Conservation (phyloP, 73 alveolate species). For the Paramecium caudatum region DNA sequence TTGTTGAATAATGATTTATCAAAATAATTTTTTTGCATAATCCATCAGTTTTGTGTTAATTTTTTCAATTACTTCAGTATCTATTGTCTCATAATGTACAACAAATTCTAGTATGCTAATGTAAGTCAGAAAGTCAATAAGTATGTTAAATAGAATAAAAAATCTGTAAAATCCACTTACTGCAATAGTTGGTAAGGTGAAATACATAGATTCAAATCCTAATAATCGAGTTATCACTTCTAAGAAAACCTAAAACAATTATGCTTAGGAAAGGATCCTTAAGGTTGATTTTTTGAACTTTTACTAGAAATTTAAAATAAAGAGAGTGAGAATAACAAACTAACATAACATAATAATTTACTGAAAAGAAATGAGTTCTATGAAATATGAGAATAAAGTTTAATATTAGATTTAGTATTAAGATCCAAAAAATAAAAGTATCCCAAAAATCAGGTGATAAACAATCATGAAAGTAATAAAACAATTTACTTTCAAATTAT, state of each 20-base stretch:
- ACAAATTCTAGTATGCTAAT: constrained; percentile 1
- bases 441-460: constrained; percentile 17
- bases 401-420: background rate
- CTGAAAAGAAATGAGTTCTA: background rate
- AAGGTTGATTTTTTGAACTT: background rate
- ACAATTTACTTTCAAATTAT: background rate
- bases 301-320: background rate
- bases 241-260: background rate
- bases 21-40: no score
- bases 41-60: no score
- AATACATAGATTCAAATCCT: background rate
- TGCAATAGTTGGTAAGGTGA: background rate
- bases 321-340: background rate
- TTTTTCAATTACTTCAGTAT: constrained; percentile 25
- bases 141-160: background rate
- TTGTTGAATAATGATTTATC: no score
- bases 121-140: background rate
- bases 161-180: background rate
- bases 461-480: constrained; percentile 19
- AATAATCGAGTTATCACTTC: background rate
- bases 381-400: background rate
- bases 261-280: background rate
- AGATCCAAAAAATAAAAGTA: background rate
- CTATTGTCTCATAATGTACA: constrained; percentile 23
- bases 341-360: background rate